These are phyloP conservation scores for Acanthochlamys bracteata DNA, from an alignment of 106 monocot species.

Conservation along the genomic window DNA sequence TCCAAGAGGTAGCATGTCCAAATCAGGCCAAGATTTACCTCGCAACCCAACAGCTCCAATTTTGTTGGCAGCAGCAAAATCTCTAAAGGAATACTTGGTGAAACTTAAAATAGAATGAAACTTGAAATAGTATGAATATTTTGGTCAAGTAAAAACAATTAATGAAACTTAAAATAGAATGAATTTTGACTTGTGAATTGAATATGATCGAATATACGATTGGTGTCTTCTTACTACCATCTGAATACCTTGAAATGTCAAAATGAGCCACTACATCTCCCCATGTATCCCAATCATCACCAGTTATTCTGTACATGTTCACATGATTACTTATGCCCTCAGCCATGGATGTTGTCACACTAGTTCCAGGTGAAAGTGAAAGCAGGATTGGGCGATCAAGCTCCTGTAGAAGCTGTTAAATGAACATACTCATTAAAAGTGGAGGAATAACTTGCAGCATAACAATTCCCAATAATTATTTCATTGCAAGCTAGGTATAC, in stretches of 20 bases:
- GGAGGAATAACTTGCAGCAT: too few species aligned
- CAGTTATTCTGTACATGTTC: slow-evolving; percentile 91
- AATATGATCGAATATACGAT: too few species aligned
- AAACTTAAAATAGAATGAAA: too few species aligned
- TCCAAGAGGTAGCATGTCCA: slow-evolving; percentile 99
- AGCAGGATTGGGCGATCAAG: slow-evolving; percentile 59
- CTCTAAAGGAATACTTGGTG: slow-evolving; percentile 27
- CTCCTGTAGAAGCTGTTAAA: slow-evolving; percentile 47
- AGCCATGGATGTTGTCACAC: slow-evolving; percentile 54
- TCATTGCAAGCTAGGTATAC: not conserved
- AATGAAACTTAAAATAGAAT: too few species aligned
- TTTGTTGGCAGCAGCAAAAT: slow-evolving; percentile 59
- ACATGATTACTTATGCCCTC: slow-evolving; percentile 39
- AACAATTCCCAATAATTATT: too few species aligned
- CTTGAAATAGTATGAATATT: too few species aligned
- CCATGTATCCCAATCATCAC: slow-evolving; percentile 94
- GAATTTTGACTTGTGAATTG: too few species aligned
- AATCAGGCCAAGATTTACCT: slow-evolving; percentile 89
- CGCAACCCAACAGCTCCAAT: slow-evolving; percentile 68
- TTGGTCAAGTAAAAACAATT: too few species aligned
- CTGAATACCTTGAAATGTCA: slow-evolving; percentile 57
- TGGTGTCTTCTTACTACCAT: too few species aligned
- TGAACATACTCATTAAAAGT: not conserved
- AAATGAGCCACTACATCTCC: slow-evolving; percentile 69
- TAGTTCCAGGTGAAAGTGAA: slow-evolving; percentile 78